Evolutionary conservation across 1,284 basidiomycete species (phyloP).

Genomic region (Violaceomyces palustris): DNA sequence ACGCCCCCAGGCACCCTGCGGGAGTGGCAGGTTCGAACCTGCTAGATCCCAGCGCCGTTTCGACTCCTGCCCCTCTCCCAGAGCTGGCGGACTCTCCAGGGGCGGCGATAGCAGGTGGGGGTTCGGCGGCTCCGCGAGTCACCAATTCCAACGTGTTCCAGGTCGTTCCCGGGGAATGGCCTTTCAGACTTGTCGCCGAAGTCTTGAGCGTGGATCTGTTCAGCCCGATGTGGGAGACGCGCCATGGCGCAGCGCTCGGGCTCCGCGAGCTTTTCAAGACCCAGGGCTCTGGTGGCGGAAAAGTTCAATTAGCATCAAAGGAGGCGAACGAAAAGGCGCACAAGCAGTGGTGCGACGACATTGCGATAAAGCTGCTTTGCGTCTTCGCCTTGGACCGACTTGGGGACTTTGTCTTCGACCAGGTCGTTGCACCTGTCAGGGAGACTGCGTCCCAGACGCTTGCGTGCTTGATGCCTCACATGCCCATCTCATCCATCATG

Average conservation of each 20-base stretch:
- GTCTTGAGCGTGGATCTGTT: constrained; percentile 80
- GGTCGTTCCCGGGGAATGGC: constrained; percentile 66
- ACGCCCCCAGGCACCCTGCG: constrained; percentile 19
- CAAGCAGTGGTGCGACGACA: constrained; percentile 79
- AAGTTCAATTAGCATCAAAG: constrained; percentile 42
- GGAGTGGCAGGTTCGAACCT: constrained; percentile 17
- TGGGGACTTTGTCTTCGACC: constrained; percentile 94
- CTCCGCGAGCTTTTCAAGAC: constrained; percentile 80
- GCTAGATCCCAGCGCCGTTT: too few relatives aligned
- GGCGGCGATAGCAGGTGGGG: constrained; percentile 5
- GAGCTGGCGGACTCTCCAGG: constrained; percentile 17
- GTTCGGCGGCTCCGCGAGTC: constrained; percentile 19
- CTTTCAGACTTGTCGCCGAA: constrained; percentile 80
- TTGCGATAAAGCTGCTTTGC: constrained; percentile 79
- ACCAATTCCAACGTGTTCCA: constrained; percentile 33
- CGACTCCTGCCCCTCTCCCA: constrained; percentile 20
- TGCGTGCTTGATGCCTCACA: constrained; percentile 79
- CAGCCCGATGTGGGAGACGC: constrained; percentile 79
- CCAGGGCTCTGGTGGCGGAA: constrained; percentile 78
- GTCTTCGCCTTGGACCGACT: constrained; percentile 95
- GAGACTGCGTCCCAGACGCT: constrained; percentile 94
- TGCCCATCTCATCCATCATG: constrained; percentile 68
- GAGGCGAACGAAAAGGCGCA: constrained; percentile 55
- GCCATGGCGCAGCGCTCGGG: constrained; percentile 90
- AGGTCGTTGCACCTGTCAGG: constrained; percentile 92